Conservation (phyloP, 208 protist genomes). For the Lotmaria passim region DNA sequence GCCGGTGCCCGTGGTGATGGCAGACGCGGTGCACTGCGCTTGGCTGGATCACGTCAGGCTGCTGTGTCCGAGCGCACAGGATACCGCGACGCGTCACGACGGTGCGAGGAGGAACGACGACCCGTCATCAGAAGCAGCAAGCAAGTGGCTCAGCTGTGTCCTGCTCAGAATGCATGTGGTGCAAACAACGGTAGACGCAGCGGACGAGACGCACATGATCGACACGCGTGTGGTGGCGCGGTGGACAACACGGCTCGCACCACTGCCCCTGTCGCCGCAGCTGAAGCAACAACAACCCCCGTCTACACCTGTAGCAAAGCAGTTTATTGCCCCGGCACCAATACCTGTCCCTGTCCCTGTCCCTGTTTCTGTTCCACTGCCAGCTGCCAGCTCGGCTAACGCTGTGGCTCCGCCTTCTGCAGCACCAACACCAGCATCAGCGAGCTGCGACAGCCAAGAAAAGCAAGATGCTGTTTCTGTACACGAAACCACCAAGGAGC, state of each 20-base stretch:
- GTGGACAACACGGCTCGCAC: constrained; percentile 27
- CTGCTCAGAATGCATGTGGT: constrained; percentile 17
- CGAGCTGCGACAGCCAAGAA: not conserved
- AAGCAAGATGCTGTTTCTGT: not conserved
- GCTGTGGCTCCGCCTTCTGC: not conserved
- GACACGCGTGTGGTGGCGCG: constrained; percentile 7
- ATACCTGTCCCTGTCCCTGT: constrained; percentile 22
- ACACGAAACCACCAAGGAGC: not conserved
- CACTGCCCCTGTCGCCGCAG: constrained; percentile 2
- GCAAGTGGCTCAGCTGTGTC: constrained; percentile 23
- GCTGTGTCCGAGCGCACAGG: not conserved
- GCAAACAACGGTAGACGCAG: constrained; percentile 6
- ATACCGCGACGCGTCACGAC: not conserved
- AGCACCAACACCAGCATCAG: not conserved
- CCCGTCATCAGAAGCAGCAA: not conserved
- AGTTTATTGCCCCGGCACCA: constrained; percentile 5
- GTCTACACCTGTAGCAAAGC: too few relatives aligned
- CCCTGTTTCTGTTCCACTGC: constrained; percentile 13
- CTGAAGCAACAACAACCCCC: not conserved
- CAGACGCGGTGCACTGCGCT: constrained; percentile 27
- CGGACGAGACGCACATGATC: not conserved
- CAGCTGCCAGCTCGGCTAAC: not conserved
- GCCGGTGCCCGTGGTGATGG: constrained; percentile 2
- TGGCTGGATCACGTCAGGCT: constrained; percentile 28
- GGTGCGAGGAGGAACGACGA: not conserved